Evolutionary conservation across 2,329 filamentous ascomycete species (phyloP), one percentile per base, ranked within the genome.

Genomic region (Ceratocystis cacaofunesta): DNA sequence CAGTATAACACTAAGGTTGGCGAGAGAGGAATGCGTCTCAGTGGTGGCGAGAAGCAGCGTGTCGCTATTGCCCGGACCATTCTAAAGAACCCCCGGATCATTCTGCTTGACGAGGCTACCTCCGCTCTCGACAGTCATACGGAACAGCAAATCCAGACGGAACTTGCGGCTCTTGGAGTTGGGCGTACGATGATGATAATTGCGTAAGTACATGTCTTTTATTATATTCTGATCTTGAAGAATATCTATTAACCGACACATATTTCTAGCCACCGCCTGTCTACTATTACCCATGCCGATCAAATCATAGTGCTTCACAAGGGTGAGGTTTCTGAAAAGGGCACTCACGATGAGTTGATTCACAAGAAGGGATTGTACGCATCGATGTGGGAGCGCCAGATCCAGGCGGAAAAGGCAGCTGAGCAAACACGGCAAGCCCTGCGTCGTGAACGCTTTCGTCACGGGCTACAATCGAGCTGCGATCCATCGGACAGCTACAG

Each of bases 171-270:
- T 15, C 84, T 97, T 60, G 89, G 90, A 17, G 80, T 87, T 70
- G 92, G 91, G 62, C 88, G 94, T 60, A 99, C 94, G 0, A 87
- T 96, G 78, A 83, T 99, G 68, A 91, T 97, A 63, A 97, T 99
- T 76, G 94, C 94, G 78, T 90, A 85, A 78, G 83, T 81, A 58
- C 28, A 64, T 8, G 3, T n/a, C 65, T 6, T 41, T 17, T 4
- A 46, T 10, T 1, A 30, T 12, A 19, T 30, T 30, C 3, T 7
- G 19, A 44, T 22, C 36, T 41, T 41, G 36, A 41, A 12, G 28
- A 30, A 60, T 32, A 44, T 19, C 17, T 67, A 30, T 71, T 73
- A 67, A 73, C 67, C 6, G 17, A 43, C 25, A 64, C 63, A 46
- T 63, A 52, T 52, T 65, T 57, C 22, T 68, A 85, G 82, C 63